Percentiles rank a stretch among this genome's conserved stretches.
Conservation (phyloP, 257 asterid species). For the Solanum chmielewskii region DNA sequence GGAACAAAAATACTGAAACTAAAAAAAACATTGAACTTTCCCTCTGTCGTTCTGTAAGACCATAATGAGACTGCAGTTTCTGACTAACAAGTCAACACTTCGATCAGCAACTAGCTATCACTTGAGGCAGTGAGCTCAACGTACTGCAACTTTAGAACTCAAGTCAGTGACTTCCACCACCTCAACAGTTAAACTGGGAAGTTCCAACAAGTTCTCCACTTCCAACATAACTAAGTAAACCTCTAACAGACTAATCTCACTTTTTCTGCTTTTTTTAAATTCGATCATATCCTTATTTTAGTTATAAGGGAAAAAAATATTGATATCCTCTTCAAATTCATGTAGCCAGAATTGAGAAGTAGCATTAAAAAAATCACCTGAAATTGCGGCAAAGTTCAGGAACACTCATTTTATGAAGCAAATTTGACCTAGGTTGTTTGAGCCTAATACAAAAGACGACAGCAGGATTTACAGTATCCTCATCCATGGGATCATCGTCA, state of each 20-base stretch:
- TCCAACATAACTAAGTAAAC: background rate
- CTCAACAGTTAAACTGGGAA: background rate
- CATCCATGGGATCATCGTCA: constrained; percentile 55
- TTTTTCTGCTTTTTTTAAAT: background rate
- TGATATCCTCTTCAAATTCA: background rate
- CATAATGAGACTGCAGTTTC: background rate
- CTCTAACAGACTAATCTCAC: background rate
- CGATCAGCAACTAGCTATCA: background rate
- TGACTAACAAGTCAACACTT: background rate
- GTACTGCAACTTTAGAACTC: background rate
- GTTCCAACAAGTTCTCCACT: background rate
- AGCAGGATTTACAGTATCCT: constrained; percentile 46
- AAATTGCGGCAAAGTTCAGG: constrained; percentile 98
- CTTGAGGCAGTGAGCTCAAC: background rate
- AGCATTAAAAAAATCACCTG: constrained; percentile 31
- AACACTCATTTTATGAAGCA: constrained; percentile 89
- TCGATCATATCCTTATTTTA: background rate
- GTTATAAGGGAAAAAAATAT: too few species aligned
- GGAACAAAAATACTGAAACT: background rate
- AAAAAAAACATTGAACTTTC: background rate
- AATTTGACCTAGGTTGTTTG: constrained; percentile 69
- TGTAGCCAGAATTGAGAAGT: background rate
- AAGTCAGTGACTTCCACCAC: background rate
- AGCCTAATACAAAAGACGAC: constrained; percentile 72
- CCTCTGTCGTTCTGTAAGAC: background rate